phyloP scores from a whole-genome alignment of 1,284 basidiomycete species.

The Kwoniella shivajii region DNA sequence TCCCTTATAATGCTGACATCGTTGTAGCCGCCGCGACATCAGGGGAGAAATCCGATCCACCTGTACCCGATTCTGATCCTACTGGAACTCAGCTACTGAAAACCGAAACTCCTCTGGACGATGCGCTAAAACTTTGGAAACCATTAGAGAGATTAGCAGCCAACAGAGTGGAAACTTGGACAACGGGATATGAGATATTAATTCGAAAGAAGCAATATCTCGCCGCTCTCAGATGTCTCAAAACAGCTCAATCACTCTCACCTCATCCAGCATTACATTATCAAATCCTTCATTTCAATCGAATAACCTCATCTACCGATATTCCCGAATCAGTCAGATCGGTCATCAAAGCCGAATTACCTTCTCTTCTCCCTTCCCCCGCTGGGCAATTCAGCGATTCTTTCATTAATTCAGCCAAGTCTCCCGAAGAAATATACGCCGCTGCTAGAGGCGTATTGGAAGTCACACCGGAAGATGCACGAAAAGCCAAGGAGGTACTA shows the following conservation, averaged over 20 bases:
- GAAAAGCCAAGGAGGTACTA: slow-evolving; percentile 22
- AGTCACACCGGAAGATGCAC: slow-evolving; percentile 24
- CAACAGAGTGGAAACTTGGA: slow-evolving; percentile 70
- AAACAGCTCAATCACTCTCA: slow-evolving; percentile 63
- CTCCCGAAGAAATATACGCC: slow-evolving; percentile 62
- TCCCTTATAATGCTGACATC: not conserved
- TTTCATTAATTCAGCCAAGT: slow-evolving; percentile 65
- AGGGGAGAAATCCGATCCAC: slow-evolving; percentile 69
- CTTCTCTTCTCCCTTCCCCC: slow-evolving; percentile 62
- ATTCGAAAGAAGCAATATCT: slow-evolving; percentile 74
- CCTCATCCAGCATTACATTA: slow-evolving; percentile 70
- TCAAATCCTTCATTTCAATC: slow-evolving; percentile 68
- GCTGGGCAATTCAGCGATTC: slow-evolving; percentile 71
- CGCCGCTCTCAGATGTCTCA: slow-evolving; percentile 73
- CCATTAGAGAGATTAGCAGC: slow-evolving; percentile 64
- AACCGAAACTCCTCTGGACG: slow-evolving; percentile 70
- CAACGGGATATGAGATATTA: slow-evolving; percentile 77
- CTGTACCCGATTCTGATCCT: slow-evolving; percentile 74
- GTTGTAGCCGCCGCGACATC: slow-evolving; percentile 56
- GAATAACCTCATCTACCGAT: slow-evolving; percentile 47
- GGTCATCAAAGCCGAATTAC: slow-evolving; percentile 53
- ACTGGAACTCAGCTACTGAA: slow-evolving; percentile 72
- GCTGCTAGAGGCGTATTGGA: slow-evolving; percentile 66
- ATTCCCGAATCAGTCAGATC: slow-evolving; percentile 50
- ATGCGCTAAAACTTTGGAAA: slow-evolving; percentile 72